These are phyloP conservation scores for Leucogyrophana mollusca DNA, from an alignment of 768 basidiomycete species.

Conservation along the genomic window DNA sequence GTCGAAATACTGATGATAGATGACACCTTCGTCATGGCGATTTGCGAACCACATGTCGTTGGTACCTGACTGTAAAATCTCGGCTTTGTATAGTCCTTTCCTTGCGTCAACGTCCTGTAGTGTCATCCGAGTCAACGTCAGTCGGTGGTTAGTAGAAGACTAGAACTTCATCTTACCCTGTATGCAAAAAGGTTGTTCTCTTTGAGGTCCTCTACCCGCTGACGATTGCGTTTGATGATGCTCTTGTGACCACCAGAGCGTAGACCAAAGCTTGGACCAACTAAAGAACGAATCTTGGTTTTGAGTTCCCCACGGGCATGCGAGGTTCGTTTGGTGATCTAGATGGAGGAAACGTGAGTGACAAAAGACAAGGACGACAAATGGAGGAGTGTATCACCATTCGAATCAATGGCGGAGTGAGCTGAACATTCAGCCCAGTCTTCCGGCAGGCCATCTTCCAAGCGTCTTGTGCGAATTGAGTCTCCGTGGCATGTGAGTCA, in stretches of 20 bases:
- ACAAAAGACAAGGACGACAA: not conserved
- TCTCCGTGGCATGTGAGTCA: slow-evolving; percentile 3
- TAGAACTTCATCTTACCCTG: slow-evolving; percentile 1
- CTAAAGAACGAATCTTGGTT: slow-evolving; percentile 1
- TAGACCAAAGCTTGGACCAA: not conserved
- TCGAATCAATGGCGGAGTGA: not conserved
- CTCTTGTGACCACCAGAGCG: not conserved
- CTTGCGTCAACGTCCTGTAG: slow-evolving; percentile 8
- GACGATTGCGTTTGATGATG: slow-evolving; percentile 1
- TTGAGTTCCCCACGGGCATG: slow-evolving; percentile 9
- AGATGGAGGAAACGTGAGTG: not conserved
- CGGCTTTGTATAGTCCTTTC: slow-evolving; percentile 22
- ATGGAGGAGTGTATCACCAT: not conserved
- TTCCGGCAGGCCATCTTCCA: not conserved
- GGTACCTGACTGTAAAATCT: slow-evolving; percentile 19
- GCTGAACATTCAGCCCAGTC: not conserved
- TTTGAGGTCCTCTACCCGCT: slow-evolving; percentile 5
- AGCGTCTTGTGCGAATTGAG: not conserved
- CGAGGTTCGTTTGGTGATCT: not conserved
- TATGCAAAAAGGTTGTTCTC: slow-evolving; percentile 4
- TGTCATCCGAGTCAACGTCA: no score
- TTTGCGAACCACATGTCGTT: slow-evolving; percentile 28
- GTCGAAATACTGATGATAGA: slow-evolving; percentile 18
- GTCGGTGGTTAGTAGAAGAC: not conserved
- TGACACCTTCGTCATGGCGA: slow-evolving; percentile 21